A percentile compares a stretch with the other conserved stretches of the same genome.
Evolutionary conservation across 1,284 basidiomycete species (phyloP).

Genomic region (Marasmius fiardii): DNA sequence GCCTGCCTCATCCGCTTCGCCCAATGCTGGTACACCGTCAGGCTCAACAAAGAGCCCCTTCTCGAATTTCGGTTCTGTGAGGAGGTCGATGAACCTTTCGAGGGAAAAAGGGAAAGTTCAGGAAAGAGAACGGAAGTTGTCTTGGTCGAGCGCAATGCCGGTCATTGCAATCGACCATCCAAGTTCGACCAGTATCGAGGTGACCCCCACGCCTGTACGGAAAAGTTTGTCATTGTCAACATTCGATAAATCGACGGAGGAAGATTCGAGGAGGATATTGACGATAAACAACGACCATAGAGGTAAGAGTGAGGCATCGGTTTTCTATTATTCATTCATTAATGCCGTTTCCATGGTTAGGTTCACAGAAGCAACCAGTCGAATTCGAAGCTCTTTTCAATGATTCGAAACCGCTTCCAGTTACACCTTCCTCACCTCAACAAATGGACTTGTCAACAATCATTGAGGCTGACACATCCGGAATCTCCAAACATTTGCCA

Average conservation of each 20-base stretch:
- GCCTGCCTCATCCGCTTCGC: not conserved
- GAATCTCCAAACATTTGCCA: slow-evolving; percentile 14
- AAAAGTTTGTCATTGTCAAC: slow-evolving; percentile 4
- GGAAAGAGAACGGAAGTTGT: slow-evolving; percentile 1
- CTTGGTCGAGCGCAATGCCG: not conserved
- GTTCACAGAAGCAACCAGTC: not conserved
- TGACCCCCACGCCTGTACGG: not conserved
- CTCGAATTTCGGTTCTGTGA: not conserved
- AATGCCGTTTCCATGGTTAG: not conserved
- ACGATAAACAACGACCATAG: not conserved
- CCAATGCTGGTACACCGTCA: not conserved
- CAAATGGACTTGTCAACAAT: slow-evolving; percentile 13
- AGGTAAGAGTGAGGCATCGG: not conserved
- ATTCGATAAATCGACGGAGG: not conserved
- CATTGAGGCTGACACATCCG: slow-evolving; percentile 14
- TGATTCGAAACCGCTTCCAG: not conserved
- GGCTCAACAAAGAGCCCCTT: slow-evolving; percentile 4
- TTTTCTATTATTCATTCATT: not conserved
- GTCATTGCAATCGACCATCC: slow-evolving; percentile 4
- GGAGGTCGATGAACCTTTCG: slow-evolving; percentile 6
- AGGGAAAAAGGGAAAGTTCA: not conserved
- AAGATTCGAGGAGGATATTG: not conserved
- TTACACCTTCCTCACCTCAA: not conserved
- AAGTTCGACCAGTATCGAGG: not conserved
- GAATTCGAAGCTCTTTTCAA: not conserved